A percentile compares a stretch with the other conserved stretches of the same genome.
These are phyloP conservation scores for Suillus alpinus DNA, from an alignment of 768 basidiomycete species.

Conservation along the genomic window DNA sequence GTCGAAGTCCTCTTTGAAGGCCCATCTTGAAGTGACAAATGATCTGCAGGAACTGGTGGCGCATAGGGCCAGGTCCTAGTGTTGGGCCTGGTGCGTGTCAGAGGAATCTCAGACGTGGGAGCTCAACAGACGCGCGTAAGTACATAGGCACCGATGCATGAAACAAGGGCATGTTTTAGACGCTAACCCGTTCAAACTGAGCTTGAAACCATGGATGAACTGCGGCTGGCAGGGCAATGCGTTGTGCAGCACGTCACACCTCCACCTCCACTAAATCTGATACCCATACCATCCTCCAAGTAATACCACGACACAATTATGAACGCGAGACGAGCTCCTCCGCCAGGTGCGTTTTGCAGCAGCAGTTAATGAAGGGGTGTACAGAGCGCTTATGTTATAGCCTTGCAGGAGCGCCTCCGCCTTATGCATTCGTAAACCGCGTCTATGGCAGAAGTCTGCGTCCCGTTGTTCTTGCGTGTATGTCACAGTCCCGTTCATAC, in stretches of 20 bases:
- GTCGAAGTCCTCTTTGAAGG: not conserved
- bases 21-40: not conserved
- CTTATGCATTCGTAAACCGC: slow-evolving; percentile 58
- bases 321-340: slow-evolving; percentile 13
- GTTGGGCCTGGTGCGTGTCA: not conserved
- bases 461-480: slow-evolving; percentile 51
- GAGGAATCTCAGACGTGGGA: not conserved
- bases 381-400: not conserved
- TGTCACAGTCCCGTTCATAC: slow-evolving; percentile 22
- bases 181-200: not conserved
- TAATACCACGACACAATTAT: slow-evolving; percentile 8
- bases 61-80: too few relatives aligned
- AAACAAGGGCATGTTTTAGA: not conserved
- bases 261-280: not conserved
- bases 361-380: not conserved
- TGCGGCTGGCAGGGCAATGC: not conserved
- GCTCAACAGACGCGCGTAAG: not conserved
- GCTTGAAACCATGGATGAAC: not conserved
- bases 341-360: slow-evolving; percentile 8
- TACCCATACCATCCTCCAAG: not conserved
- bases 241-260: not conserved
- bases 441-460: slow-evolving; percentile 57
- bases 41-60: not conserved
- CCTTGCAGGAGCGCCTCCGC: slow-evolving; percentile 46
- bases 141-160: not conserved